phyloP scores from a whole-genome alignment of 1,139 yeast genomes.

The Saccharomycopsis crataegensis region DNA sequence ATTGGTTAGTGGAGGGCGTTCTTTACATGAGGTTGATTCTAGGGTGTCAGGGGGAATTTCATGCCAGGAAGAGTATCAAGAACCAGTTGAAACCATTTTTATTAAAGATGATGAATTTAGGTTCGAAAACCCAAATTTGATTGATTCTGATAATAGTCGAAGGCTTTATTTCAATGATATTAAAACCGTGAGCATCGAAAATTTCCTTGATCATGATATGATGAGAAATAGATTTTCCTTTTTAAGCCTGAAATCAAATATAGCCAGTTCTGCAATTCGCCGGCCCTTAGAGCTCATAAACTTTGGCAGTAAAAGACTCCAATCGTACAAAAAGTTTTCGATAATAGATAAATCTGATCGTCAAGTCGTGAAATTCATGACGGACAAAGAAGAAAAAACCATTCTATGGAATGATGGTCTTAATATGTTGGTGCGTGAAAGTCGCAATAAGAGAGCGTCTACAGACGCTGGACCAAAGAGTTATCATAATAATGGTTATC shows the following conservation, averaged over 20 bases:
- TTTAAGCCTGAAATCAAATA: neutral
- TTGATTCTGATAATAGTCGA: too few relatives aligned
- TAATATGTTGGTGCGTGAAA: neutral
- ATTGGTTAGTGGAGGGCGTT: too few relatives aligned
- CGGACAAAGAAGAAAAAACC: neutral
- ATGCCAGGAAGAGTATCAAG: too few relatives aligned
- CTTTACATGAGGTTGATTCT: too few relatives aligned
- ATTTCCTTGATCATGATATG: neutral
- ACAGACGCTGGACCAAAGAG: neutral
- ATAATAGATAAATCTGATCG: neutral
- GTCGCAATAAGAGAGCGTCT: neutral
- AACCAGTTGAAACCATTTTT: too few relatives aligned
- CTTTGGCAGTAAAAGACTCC: neutral
- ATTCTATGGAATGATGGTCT: conserved; percentile 8
- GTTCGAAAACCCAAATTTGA: too few relatives aligned
- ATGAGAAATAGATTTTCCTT: neutral
- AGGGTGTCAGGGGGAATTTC: too few relatives aligned
- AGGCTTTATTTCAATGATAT: too few relatives aligned
- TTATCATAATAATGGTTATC: too few relatives aligned
- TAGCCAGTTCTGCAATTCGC: neutral
- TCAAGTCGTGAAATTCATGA: neutral
- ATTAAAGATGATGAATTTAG: too few relatives aligned
- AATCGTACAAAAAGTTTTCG: neutral
- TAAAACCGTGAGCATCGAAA: too few relatives aligned
- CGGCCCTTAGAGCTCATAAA: neutral